Evolutionary conservation across 179 eudicot genomes (phyloP).

Genomic region (Amaranthus tricolor): DNA sequence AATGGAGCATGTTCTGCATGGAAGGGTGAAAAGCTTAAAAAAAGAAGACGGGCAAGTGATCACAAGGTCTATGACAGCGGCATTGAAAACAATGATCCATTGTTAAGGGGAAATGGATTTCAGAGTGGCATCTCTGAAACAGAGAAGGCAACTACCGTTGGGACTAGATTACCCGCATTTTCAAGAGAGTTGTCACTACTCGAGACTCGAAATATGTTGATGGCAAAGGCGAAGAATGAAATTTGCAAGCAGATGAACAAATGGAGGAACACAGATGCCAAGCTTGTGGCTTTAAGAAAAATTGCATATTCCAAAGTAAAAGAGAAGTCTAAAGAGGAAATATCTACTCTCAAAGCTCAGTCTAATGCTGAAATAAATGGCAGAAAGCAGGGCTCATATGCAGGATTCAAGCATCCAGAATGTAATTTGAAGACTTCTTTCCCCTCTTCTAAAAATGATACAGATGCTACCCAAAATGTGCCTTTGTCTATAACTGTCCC

Average conservation of each 20-base stretch:
- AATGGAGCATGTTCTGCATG: constrained; percentile 20
- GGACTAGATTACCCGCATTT: constrained; percentile 19
- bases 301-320: constrained; percentile 16
- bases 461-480: constrained; percentile 25
- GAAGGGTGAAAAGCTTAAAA: constrained; percentile 35
- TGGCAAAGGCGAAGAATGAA: constrained; percentile 47
- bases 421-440: constrained; percentile 16
- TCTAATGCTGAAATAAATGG: constrained; percentile 23
- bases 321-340: constrained; percentile 18
- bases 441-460: constrained; percentile 19
- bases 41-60: constrained; percentile 35
- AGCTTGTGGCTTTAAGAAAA: constrained; percentile 17
- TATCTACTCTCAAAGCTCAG: constrained; percentile 11
- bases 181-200: constrained; percentile 38
- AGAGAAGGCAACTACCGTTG: constrained; percentile 25
- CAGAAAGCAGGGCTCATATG: constrained; percentile 17
- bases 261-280: constrained; percentile 22
- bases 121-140: constrained; percentile 16
- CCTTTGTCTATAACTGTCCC: constrained; percentile 67
- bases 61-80: constrained; percentile 21
- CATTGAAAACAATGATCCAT: constrained; percentile 11
- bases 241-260: constrained; percentile 43
- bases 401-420: not conserved
- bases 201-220: constrained; percentile 50
- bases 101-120: constrained; percentile 15